Percentiles rank a stretch among this genome's conserved stretches.
Evolutionary conservation across 2,329 filamentous ascomycete species (phyloP).

Genomic region (Aspergillus aculeatinus): DNA sequence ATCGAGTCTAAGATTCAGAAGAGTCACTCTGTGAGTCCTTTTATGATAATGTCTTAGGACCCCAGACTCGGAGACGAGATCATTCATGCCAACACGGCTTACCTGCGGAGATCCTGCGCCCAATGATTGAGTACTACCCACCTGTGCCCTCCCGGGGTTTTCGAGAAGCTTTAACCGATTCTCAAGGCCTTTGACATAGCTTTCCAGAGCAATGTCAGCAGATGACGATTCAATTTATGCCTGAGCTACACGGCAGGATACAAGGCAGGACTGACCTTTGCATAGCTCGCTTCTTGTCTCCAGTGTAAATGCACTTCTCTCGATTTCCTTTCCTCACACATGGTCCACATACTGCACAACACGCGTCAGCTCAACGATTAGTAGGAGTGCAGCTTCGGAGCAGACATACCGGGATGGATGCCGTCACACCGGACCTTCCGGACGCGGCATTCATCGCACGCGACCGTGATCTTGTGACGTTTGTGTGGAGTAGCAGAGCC

Average conservation of each 20-base stretch:
- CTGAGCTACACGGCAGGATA: not conserved
- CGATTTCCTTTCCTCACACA: constrained; percentile 25
- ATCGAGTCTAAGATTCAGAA: not conserved
- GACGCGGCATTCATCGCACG: constrained; percentile 20
- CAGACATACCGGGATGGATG: constrained; percentile 18
- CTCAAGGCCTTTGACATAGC: constrained; percentile 31
- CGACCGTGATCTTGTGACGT: constrained; percentile 21
- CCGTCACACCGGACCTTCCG: constrained; percentile 23
- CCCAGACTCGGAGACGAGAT: too few species aligned
- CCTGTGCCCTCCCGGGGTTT: constrained; percentile 10
- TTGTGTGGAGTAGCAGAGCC: constrained; percentile 7
- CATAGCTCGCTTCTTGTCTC: constrained; percentile 30
- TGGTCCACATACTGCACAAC: constrained; percentile 29
- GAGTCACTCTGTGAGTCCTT: not conserved
- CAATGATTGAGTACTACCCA: not conserved
- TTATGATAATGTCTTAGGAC: too few species aligned
- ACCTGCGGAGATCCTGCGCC: constrained; percentile 15
- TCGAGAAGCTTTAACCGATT: constrained; percentile 28
- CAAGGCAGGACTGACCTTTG: constrained; percentile 17
- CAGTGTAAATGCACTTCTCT: constrained; percentile 28
- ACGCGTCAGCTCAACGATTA: constrained; percentile 3
- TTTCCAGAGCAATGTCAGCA: constrained; percentile 8
- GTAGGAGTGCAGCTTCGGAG: not conserved
- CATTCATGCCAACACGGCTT: not conserved
- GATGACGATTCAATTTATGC: not conserved